These are phyloP conservation scores for Corchorus olitorius DNA, from an alignment of 345 rosid genomes.

Conservation along the genomic window DNA sequence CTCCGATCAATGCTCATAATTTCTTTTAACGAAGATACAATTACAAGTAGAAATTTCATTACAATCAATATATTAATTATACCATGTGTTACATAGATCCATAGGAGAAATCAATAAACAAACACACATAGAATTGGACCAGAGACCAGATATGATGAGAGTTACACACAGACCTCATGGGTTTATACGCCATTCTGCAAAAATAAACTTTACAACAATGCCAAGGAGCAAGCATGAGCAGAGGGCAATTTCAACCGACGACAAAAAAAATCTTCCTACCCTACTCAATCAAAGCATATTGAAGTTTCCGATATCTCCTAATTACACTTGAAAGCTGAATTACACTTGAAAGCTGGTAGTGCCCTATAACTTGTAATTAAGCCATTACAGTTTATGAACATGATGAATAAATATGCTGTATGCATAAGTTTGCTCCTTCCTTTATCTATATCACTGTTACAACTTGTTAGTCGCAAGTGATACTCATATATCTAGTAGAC, in stretches of 20 bases:
- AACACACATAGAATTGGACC: no score
- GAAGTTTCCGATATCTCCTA: neutral
- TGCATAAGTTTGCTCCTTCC: neutral
- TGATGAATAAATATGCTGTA: neutral
- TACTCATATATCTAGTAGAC: neutral
- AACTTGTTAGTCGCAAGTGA: neutral
- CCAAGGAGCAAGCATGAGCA: neutral
- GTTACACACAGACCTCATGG: no score
- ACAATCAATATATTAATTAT: no score
- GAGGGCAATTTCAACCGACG: neutral
- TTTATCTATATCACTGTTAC: neutral
- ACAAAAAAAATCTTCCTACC: neutral
- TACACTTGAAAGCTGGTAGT: neutral
- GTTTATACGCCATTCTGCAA: no score
- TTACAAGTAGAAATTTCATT: no score
- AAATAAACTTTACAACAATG: no score
- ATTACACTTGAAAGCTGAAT: conserved; percentile 4
- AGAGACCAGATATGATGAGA: no score
- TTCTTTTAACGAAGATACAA: no score
- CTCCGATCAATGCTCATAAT: no score
- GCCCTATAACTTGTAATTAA: neutral
- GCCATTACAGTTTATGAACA: neutral
- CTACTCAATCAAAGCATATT: neutral
- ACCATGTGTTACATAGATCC: no score
- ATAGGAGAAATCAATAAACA: no score